phyloP scores from a whole-genome alignment of 2,329 filamentous ascomycete species.

The Aspergillus costaricaensis region DNA sequence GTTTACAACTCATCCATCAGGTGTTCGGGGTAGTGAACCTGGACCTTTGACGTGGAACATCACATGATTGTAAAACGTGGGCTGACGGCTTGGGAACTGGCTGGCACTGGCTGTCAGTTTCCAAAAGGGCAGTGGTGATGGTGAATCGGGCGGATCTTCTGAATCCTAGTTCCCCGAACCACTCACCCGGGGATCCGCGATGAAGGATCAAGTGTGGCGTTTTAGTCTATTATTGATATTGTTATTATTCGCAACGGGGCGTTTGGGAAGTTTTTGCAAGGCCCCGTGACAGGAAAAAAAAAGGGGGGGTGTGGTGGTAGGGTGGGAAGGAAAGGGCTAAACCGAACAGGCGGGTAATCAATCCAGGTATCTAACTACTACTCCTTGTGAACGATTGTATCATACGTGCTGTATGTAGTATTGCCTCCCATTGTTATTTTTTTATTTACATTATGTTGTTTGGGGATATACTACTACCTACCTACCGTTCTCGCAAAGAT shows the following conservation, averaged over 20 bases:
- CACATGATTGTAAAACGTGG: constrained; percentile 36
- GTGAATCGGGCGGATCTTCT: constrained; percentile 21
- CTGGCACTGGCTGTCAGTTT: background rate
- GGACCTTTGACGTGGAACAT: constrained; percentile 22
- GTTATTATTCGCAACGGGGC: constrained; percentile 5
- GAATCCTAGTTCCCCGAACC: constrained; percentile 19
- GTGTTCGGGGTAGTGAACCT: background rate
- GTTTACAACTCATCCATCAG: constrained; percentile 18
- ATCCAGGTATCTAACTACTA: background rate
- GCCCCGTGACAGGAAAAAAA: constrained; percentile 16
- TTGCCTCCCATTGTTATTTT: background rate
- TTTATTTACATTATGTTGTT: too few species aligned
- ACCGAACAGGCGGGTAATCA: constrained; percentile 9
- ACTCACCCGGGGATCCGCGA: constrained; percentile 20
- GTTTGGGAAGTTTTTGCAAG: constrained; percentile 6
- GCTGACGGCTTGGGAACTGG: background rate
- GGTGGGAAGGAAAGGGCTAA: background rate
- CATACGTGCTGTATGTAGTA: background rate
- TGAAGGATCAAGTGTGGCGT: constrained; percentile 18
- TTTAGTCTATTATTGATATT: constrained; percentile 7
- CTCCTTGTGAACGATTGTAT: background rate
- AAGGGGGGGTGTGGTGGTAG: background rate
- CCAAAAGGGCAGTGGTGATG: constrained; percentile 12
- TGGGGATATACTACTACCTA: background rate
- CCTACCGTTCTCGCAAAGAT: background rate